Percentiles rank a stretch among this genome's conserved stretches.
phyloP scores from a whole-genome alignment of 331 rosid genomes.

The Quercus tomentella region DNA sequence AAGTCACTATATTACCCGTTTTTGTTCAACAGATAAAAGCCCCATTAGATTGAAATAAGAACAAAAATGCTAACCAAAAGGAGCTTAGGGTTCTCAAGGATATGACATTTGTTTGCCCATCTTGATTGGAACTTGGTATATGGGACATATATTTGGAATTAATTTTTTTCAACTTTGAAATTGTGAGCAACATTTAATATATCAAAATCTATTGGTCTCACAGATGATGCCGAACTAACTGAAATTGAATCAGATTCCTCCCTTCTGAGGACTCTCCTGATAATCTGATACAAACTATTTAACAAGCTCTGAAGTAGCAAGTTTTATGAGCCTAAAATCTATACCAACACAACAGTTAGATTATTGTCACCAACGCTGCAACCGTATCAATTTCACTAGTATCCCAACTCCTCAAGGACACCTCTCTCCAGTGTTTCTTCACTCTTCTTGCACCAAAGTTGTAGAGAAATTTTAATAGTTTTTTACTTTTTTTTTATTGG shows the following conservation, averaged over 20 bases:
- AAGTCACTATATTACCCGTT: neutral
- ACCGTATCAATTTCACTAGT: neutral
- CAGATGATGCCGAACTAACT: neutral
- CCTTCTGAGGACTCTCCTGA: neutral
- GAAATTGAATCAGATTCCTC: neutral
- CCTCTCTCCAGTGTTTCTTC: neutral
- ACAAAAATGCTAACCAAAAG: neutral
- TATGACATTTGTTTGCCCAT: neutral
- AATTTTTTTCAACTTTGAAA: neutral
- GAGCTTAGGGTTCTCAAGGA: neutral
- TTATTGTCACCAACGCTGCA: neutral
- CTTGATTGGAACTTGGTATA: neutral
- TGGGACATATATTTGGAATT: neutral
- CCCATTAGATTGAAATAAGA: neutral
- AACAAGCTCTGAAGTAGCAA: neutral
- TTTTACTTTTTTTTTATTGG: neutral
- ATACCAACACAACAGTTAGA: neutral
- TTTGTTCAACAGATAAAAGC: neutral
- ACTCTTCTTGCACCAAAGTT: neutral
- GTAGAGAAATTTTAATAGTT: neutral
- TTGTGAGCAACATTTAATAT: neutral
- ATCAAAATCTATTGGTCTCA: neutral
- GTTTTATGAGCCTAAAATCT: neutral
- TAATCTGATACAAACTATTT: neutral
- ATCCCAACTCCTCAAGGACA: neutral